Conservation (phyloP, 176 grass and related monocot species). For the Oropetium thomaeum region DNA sequence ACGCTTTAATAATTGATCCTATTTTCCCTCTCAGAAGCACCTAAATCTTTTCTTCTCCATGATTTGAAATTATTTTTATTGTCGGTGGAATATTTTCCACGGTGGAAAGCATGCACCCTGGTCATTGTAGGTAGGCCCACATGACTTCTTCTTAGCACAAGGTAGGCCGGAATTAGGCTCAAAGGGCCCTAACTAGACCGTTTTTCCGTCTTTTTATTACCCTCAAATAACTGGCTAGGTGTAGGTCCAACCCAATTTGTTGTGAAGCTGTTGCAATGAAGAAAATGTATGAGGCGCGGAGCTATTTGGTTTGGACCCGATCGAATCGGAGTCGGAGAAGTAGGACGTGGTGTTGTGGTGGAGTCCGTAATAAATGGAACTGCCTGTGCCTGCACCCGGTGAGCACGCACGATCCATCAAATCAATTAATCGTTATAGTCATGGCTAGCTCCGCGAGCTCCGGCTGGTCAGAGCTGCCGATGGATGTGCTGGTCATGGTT, state of each 20-base stretch:
- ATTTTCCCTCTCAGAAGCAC: not conserved
- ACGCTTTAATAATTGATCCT: not conserved
- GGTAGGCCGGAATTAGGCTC: constrained; percentile 33
- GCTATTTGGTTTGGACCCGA: no score
- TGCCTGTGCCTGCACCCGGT: no score
- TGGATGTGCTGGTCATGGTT: not conserved
- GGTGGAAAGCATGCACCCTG: not conserved
- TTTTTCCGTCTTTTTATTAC: not conserved
- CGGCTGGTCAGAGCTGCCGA: not conserved
- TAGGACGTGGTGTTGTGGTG: no score
- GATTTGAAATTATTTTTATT: not conserved
- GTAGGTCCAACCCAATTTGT: not conserved
- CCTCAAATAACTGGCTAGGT: not conserved
- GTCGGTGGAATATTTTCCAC: not conserved
- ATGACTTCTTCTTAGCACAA: no score
- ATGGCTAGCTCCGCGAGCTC: not conserved
- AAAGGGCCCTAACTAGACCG: not conserved
- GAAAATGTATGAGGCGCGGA: no score
- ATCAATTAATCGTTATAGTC: no score
- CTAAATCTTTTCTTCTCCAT: not conserved
- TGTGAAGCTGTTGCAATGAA: no score
- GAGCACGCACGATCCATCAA: no score
- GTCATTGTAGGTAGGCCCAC: not conserved
- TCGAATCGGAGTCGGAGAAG: no score
- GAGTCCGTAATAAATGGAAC: no score